Percentiles rank a stretch among this genome's conserved stretches.
Evolutionary conservation across 768 basidiomycete genomes (phyloP).

Genomic region (Naganishia randhawae): DNA sequence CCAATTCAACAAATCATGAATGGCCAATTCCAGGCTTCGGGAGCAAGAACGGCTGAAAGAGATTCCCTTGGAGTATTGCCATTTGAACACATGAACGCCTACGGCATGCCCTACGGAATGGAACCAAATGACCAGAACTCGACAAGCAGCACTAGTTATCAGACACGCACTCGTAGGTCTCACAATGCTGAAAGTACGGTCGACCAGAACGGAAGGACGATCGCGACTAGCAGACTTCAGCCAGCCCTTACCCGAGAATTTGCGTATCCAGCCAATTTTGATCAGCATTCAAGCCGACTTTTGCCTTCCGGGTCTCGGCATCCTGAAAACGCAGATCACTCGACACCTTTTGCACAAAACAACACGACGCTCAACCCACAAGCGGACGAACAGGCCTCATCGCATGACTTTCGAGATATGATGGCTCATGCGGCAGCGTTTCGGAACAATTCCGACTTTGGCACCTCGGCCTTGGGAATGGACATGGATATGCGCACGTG

Average conservation of each 20-base stretch:
- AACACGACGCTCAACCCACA: not conserved
- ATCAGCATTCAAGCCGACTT: not conserved
- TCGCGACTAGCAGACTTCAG: not conserved
- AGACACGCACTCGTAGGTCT: not conserved
- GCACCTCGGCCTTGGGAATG: conserved; percentile 11
- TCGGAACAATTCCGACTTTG: conserved; percentile 14
- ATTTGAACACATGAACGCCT: conserved; percentile 25
- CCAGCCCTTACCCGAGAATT: not conserved
- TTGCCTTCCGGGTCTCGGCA: not conserved
- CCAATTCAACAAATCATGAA: not conserved
- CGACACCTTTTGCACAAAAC: not conserved
- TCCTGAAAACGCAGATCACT: not conserved
- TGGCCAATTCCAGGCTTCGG: not conserved
- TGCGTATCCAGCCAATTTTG: not conserved
- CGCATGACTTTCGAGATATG: not conserved
- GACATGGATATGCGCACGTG: conserved; percentile 15
- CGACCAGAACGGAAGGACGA: not conserved
- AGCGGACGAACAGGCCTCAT: not conserved
- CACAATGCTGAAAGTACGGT: not conserved
- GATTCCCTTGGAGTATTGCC: not conserved
- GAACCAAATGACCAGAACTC: conserved; percentile 12
- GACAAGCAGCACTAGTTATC: not conserved
- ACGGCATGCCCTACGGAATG: conserved; percentile 17
- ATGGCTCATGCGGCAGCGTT: not conserved
- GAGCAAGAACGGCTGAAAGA: not conserved